These are phyloP conservation scores for Nelumbo lutea DNA, from an alignment of 164 flowering plant genomes.

Conservation along the genomic window DNA sequence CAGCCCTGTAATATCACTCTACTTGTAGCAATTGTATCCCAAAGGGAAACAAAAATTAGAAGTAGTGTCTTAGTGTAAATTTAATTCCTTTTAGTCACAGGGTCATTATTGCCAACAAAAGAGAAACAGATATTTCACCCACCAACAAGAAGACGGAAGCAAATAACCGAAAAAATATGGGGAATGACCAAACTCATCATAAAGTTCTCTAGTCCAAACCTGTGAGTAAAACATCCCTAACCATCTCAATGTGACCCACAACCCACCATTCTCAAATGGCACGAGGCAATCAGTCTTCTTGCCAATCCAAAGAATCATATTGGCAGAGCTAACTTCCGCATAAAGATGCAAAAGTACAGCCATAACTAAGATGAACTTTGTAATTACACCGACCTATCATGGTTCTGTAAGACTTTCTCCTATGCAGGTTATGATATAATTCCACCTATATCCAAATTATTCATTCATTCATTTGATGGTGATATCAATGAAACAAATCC, in stretches of 20 bases:
- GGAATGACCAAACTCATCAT: background rate
- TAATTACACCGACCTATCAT: no score
- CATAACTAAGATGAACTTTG: no score
- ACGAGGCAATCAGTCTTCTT: background rate
- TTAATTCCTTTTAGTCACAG: background rate
- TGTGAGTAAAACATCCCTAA: background rate
- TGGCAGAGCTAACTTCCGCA: background rate
- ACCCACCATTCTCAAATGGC: background rate
- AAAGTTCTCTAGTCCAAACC: background rate
- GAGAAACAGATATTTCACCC: background rate
- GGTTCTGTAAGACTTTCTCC: background rate
- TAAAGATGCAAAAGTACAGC: background rate
- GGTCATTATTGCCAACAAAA: background rate
- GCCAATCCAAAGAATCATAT: background rate
- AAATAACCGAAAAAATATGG: background rate
- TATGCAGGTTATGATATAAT: background rate
- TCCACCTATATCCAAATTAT: background rate
- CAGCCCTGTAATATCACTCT: background rate
- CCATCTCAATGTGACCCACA: background rate
- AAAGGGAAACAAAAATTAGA: no score
- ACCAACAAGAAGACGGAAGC: background rate
- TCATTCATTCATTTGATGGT: background rate
- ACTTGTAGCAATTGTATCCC: background rate
- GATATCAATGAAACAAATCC: background rate
- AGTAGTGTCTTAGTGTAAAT: no score